These are phyloP conservation scores for Auricularia cornea DNA, from an alignment of 768 basidiomycete species.

Conservation along the genomic window DNA sequence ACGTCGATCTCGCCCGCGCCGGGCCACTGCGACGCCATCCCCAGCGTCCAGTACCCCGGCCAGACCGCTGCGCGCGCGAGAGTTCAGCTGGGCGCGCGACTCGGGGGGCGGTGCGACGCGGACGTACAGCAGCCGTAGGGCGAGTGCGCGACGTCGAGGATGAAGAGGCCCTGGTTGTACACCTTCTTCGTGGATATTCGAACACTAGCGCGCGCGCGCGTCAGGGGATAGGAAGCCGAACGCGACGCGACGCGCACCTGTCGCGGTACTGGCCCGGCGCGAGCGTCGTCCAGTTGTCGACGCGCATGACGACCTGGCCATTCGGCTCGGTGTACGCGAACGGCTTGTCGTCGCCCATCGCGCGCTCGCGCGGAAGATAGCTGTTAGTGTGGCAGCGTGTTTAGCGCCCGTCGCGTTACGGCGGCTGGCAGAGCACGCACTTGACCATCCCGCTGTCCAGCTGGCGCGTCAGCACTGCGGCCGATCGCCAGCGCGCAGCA, in stretches of 20 bases:
- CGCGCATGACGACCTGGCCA: slow-evolving; percentile 65
- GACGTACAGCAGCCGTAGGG: slow-evolving; percentile 80
- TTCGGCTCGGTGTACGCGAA: slow-evolving; percentile 52
- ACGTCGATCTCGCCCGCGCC: slow-evolving; percentile 66
- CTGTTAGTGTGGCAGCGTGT: slow-evolving; percentile 30
- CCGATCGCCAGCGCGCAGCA: slow-evolving; percentile 7
- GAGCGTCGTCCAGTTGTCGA: slow-evolving; percentile 57
- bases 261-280: slow-evolving; percentile 44
- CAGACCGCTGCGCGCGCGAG: slow-evolving; percentile 75
- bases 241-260: slow-evolving; percentile 36
- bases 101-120: not conserved
- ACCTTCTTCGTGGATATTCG: slow-evolving; percentile 58
- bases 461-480: slow-evolving; percentile 14
- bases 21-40: not conserved
- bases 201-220: slow-evolving; percentile 42
- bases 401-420: slow-evolving; percentile 1
- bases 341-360: slow-evolving; percentile 41
- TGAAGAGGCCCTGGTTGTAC: slow-evolving; percentile 74
- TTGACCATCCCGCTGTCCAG: slow-evolving; percentile 57
- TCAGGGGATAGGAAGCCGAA: too few species aligned
- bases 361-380: slow-evolving; percentile 42
- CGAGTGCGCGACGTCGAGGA: slow-evolving; percentile 74
- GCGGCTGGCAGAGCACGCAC: slow-evolving; percentile 34
- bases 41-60: slow-evolving; percentile 68
- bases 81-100: not conserved